Conservation (phyloP, 116 monocot species). For the Iris pallida region DNA sequence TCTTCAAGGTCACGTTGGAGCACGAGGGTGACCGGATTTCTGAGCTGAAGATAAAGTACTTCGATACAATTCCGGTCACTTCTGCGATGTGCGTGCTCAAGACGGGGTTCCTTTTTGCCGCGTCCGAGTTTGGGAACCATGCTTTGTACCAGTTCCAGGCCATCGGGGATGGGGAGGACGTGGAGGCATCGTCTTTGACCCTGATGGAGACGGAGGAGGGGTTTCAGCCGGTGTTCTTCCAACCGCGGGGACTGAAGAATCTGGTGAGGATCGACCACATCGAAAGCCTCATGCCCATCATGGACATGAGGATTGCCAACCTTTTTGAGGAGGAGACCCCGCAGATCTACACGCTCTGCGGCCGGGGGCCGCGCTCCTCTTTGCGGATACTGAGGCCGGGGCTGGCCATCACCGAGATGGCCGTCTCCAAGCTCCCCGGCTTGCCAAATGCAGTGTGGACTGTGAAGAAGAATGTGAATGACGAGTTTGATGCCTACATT, state of each 20-base stretch:
- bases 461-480: slow-evolving; percentile 85
- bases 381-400: slow-evolving; percentile 85
- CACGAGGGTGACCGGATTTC: slow-evolving; percentile 68
- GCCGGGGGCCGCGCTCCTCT: slow-evolving; percentile 77
- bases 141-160: slow-evolving; percentile 85
- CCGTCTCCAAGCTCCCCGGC: slow-evolving; percentile 74
- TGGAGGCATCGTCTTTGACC: slow-evolving; percentile 85
- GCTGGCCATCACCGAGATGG: slow-evolving; percentile 90
- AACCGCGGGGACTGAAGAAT: slow-evolving; percentile 81
- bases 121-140: slow-evolving; percentile 95
- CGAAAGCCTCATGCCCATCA: slow-evolving; percentile 89
- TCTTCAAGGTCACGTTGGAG: slow-evolving; percentile 76
- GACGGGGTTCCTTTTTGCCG: slow-evolving; percentile 81
- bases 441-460: slow-evolving; percentile 93
- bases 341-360: slow-evolving; percentile 81
- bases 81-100: slow-evolving; percentile 81
- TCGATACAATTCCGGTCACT: slow-evolving; percentile 88
- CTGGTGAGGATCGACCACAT: slow-evolving; percentile 72
- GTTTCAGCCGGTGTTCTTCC: slow-evolving; percentile 94
- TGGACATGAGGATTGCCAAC: slow-evolving; percentile 88
- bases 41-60: slow-evolving; percentile 94
- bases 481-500: slow-evolving; percentile 97
- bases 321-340: slow-evolving; percentile 97
- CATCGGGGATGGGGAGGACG: slow-evolving; percentile 85
- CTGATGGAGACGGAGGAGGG: slow-evolving; percentile 97